Evolutionary conservation across 2,329 filamentous ascomycete species (phyloP).

Genomic region (Ceratocystis huliohia): DNA sequence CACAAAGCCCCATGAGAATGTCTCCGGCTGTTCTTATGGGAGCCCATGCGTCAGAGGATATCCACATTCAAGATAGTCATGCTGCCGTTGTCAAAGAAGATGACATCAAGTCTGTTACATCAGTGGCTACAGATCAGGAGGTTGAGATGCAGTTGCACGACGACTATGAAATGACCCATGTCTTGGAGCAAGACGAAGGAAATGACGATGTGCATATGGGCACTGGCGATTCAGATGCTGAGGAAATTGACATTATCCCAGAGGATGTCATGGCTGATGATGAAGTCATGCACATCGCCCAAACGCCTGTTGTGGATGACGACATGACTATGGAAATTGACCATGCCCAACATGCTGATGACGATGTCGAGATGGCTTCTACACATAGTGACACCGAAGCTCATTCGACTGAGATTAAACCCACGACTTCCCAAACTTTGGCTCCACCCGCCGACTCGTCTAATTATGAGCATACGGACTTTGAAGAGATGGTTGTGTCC

Average conservation of each 20-base stretch:
- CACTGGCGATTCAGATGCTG: conserved; percentile 7
- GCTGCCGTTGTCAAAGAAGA: neutral
- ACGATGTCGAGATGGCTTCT: conserved; percentile 9
- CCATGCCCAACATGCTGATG: neutral
- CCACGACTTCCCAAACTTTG: neutral
- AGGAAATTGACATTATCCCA: neutral
- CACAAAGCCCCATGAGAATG: conserved; percentile 13
- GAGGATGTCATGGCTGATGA: conserved; percentile 20
- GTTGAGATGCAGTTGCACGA: conserved; percentile 20
- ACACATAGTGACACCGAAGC: neutral
- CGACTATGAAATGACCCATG: conserved; percentile 18
- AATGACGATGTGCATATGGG: conserved; percentile 14
- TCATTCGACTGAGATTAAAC: neutral
- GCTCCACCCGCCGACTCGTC: neutral
- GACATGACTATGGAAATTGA: conserved; percentile 3
- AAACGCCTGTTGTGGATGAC: neutral
- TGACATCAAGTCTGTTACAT: conserved; percentile 15
- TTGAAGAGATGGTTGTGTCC: conserved; percentile 1
- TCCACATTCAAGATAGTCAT: neutral
- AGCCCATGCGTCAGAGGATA: neutral
- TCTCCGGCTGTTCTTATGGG: neutral
- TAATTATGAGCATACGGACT: neutral
- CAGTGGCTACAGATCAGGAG: conserved; percentile 17
- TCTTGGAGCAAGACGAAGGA: neutral
- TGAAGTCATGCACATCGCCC: neutral